These are phyloP conservation scores for Puccinia polysora DNA, from an alignment of 1,284 basidiomycete species.

Conservation along the genomic window DNA sequence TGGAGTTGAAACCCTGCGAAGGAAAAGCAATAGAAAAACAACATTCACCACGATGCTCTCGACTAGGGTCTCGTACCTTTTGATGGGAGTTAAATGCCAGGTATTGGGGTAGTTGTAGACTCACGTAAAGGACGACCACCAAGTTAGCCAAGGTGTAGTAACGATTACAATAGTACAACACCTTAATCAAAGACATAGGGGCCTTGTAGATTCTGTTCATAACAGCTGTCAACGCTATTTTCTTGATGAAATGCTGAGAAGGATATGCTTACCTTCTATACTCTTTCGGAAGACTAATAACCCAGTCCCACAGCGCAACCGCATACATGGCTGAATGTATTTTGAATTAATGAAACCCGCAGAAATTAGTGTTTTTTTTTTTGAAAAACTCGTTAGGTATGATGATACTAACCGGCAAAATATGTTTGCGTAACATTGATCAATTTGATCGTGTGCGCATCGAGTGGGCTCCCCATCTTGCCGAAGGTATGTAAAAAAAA, in stretches of 20 bases:
- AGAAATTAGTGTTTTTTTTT: not conserved
- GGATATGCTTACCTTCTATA: slow-evolving; percentile 35
- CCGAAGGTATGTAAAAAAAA: not conserved
- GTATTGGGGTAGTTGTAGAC: not conserved
- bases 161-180: slow-evolving; percentile 37
- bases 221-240: not conserved
- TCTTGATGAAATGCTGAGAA: not conserved
- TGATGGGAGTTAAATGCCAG: not conserved
- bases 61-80: not conserved
- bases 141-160: slow-evolving; percentile 43
- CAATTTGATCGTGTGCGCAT: slow-evolving; percentile 28
- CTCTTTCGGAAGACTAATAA: slow-evolving; percentile 39
- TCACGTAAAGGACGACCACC: slow-evolving; percentile 37
- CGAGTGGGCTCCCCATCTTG: slow-evolving; percentile 29
- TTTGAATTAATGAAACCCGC: not conserved
- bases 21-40: not conserved
- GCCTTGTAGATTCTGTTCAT: slow-evolving; percentile 40
- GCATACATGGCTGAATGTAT: slow-evolving; percentile 34
- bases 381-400: not conserved
- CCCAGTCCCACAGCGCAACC: slow-evolving; percentile 41
- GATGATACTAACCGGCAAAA: slow-evolving; percentile 28
- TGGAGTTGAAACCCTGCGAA: slow-evolving; percentile 37
- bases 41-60: not conserved
- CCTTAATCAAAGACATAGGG: slow-evolving; percentile 36
- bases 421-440: slow-evolving; percentile 40